phyloP scores from a whole-genome alignment of 2,329 filamentous ascomycete genomes.

The Lasiodiplodia sp. region DNA sequence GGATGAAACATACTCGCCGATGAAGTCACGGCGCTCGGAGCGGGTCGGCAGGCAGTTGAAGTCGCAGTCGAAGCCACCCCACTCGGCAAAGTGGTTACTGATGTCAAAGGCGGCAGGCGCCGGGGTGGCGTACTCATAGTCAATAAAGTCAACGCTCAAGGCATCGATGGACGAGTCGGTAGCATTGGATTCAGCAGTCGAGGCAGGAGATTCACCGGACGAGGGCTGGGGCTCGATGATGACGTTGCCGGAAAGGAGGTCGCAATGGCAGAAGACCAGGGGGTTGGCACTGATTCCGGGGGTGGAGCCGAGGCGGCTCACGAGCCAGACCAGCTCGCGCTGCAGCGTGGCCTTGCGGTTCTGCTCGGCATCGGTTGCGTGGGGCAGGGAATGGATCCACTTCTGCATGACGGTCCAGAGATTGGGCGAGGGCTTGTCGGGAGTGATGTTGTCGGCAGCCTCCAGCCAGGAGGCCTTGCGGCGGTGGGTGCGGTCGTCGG shows the following conservation, averaged over 20 bases:
- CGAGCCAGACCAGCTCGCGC: constrained; percentile 74
- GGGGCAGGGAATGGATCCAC: constrained; percentile 89
- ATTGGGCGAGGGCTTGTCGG: constrained; percentile 79
- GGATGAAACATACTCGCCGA: constrained; percentile 79
- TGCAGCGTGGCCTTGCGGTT: constrained; percentile 73
- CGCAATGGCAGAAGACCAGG: constrained; percentile 94
- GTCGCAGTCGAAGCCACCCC: constrained; percentile 97
- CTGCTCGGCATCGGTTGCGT: constrained; percentile 71
- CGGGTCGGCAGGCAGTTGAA: constrained; percentile 81
- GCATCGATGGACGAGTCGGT: constrained; percentile 32
- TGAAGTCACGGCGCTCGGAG: constrained; percentile 78
- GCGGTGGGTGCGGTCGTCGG: constrained; percentile 39
- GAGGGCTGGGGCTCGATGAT: constrained; percentile 72
- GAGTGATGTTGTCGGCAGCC: constrained; percentile 55
- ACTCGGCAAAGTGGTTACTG: constrained; percentile 97
- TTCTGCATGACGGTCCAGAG: constrained; percentile 96
- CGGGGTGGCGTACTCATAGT: constrained; percentile 97
- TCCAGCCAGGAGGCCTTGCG: constrained; percentile 43
- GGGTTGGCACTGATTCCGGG: constrained; percentile 72
- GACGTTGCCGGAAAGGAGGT: constrained; percentile 94
- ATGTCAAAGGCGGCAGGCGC: constrained; percentile 96
- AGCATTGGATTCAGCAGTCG: constrained; percentile 35
- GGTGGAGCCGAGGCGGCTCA: constrained; percentile 75
- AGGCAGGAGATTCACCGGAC: constrained; percentile 41
- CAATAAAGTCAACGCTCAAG: constrained; percentile 79